Base-by-base conservation (phyloP, 768 basidiomycete genomes). In the Kwoniella europaea region DNA sequence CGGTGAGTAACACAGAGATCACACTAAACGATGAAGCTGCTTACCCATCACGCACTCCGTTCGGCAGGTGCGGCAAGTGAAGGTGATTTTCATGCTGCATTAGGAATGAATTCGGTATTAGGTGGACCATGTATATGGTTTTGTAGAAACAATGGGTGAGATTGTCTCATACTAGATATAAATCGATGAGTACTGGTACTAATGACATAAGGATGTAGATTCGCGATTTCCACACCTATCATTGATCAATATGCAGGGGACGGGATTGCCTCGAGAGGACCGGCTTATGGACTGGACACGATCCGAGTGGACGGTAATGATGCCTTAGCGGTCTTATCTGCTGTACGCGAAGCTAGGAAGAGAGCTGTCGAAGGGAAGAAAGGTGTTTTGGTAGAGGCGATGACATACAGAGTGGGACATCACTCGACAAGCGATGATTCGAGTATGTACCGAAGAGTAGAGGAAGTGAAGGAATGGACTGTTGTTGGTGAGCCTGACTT, bases 341-440 rank as follows among this genome's bases (percentile, higher is more conserved):
- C 78, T 24, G 76, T 81, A 4, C 61, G 76, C 13, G 80, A 81
- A 68, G 80, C 80, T 4, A 56, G 80, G 5, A 41, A 72, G 20
- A 42, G 80, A 42, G 80, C 80, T 10, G 78, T 82, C 1, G 73
- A 73, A 22, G 79, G 75, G 4, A 77, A 77, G 63, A 78, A 79
- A 61, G 77, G 77, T 1, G 77, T 80, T 1, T 60, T 79, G 35
- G 79, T 79, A 6, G 79, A 80, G 57, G 91, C 92, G 6, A 95
- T 95, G 93, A 91, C 91, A 9, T 96, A 96, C 79, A 89, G 94
- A 89, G 90, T 97, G 13, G 91, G 94, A n/a, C 94, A 98, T 80
- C 80, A 82, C 62, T 75, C 74, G 27, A 82, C 83, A 43, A 96
- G 94, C 10, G 95, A 98, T 77, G 94, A 98, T 83, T 95, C 93